Percentiles rank a stretch among this genome's conserved stretches.
These are phyloP conservation scores for Solanum ossicruentum DNA, from an alignment of 257 asterid species.

Conservation along the genomic window DNA sequence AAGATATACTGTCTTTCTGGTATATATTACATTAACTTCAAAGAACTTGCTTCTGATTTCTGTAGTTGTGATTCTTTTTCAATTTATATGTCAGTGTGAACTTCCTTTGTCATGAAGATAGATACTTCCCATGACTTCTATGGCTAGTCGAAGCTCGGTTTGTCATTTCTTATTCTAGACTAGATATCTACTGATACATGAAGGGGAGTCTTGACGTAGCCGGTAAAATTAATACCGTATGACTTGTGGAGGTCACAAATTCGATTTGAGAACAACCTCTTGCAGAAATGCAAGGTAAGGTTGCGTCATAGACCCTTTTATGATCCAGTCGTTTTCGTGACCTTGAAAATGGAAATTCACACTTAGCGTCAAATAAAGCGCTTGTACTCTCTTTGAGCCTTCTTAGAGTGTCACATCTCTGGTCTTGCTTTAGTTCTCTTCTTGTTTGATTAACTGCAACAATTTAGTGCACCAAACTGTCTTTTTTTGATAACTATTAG, in stretches of 20 bases:
- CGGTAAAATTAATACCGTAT: background rate
- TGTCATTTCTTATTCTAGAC: background rate
- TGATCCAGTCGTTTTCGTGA: too few species aligned
- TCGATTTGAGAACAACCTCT: accelerated
- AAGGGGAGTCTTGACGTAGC: background rate
- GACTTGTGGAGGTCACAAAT: background rate
- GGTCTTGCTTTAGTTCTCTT: too few species aligned
- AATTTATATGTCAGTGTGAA: background rate
- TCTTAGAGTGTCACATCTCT: too few species aligned
- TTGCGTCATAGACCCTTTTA: background rate
- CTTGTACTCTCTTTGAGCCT: too few species aligned
- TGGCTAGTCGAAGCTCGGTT: background rate
- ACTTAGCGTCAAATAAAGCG: too few species aligned
- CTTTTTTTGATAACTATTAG: too few species aligned
- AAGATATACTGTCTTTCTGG: background rate
- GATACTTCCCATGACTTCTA: too few species aligned
- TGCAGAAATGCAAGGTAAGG: too few species aligned
- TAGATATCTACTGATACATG: background rate
- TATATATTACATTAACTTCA: background rate
- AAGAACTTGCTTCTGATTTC: background rate
- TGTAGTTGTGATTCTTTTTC: background rate
- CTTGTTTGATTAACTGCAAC: too few species aligned
- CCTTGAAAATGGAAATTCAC: too few species aligned
- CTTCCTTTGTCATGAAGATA: too few species aligned
- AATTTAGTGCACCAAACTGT: too few species aligned